Evolutionary conservation across 1,284 basidiomycete species (phyloP).

Genomic region (Phellopilus nigrolimitatus): DNA sequence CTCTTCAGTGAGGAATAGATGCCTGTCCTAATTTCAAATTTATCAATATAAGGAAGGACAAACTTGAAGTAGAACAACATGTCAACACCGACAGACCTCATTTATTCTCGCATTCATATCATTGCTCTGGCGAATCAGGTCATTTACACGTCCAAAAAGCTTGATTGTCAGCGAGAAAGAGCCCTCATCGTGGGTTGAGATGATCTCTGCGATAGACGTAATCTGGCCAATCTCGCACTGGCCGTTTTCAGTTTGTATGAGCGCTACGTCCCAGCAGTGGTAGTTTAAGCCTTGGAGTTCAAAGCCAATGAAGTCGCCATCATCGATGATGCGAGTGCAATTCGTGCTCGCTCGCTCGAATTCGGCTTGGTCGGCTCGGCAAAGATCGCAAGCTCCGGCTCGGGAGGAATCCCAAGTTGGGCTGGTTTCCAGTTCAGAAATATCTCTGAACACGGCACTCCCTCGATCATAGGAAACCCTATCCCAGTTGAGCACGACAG

Average conservation of each 20-base stretch:
- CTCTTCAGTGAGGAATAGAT: constrained; percentile 53
- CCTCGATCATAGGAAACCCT: constrained; percentile 28
- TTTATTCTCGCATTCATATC: background rate
- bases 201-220: background rate
- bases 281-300: background rate
- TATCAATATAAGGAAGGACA: too few species aligned
- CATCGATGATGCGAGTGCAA: background rate
- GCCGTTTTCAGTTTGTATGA: background rate
- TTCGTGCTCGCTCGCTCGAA: background rate
- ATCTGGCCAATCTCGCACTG: constrained; percentile 13
- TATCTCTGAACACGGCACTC: constrained; percentile 32
- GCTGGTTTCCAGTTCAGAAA: constrained; percentile 24
- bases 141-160: constrained; percentile 11
- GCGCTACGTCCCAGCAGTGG: constrained; percentile 10
- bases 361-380: background rate
- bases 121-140: background rate
- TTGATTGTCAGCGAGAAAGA: background rate
- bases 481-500: constrained; percentile 15
- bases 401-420: background rate
- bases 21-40: constrained; percentile 41
- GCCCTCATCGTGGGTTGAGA: background rate
- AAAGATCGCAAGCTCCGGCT: constrained; percentile 1
- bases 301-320: constrained; percentile 2
- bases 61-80: background rate
- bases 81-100: constrained; percentile 15